Conservation (phyloP, 805 yeast species). For the Isabelozyma heimii region DNA sequence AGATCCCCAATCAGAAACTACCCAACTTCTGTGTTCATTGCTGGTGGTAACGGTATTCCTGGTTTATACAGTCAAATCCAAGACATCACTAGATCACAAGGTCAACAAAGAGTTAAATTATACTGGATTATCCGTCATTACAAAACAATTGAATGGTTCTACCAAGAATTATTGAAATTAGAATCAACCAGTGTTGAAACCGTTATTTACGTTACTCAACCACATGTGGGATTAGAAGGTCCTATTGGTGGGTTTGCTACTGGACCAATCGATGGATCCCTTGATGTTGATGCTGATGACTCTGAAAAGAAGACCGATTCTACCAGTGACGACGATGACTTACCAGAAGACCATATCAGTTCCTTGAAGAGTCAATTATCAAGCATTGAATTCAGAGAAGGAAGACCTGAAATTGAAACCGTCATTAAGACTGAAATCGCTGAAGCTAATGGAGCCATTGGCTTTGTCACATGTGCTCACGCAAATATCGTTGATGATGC, state of each 20-base stretch:
- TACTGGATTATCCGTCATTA: constrained; percentile 41
- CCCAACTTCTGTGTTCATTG: constrained; percentile 18
- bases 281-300: not conserved
- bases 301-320: constrained; percentile 1
- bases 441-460: constrained; percentile 38
- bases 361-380: constrained; percentile 20
- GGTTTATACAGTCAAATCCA: constrained; percentile 34
- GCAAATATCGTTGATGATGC: constrained; percentile 37
- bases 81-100: constrained; percentile 15
- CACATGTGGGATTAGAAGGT: constrained; percentile 9
- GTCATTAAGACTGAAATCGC: constrained; percentile 35
- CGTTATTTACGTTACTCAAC: constrained; percentile 41
- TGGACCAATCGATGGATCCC: constrained; percentile 6
- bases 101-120: constrained; percentile 19
- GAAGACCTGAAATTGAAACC: constrained; percentile 39
- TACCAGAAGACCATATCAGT: constrained; percentile 11
- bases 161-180: constrained; percentile 31
- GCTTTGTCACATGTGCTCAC: constrained; percentile 51
- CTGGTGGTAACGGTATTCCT: constrained; percentile 44
- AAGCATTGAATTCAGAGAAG: constrained; percentile 41
- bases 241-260: constrained; percentile 1
- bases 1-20: constrained; percentile 17
- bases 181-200: constrained; percentile 32
- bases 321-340: constrained; percentile 2
- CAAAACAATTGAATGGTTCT: constrained; percentile 39